Evolutionary conservation across 257 asterid species (phyloP).

Genomic region (Primulina eburnea): DNA sequence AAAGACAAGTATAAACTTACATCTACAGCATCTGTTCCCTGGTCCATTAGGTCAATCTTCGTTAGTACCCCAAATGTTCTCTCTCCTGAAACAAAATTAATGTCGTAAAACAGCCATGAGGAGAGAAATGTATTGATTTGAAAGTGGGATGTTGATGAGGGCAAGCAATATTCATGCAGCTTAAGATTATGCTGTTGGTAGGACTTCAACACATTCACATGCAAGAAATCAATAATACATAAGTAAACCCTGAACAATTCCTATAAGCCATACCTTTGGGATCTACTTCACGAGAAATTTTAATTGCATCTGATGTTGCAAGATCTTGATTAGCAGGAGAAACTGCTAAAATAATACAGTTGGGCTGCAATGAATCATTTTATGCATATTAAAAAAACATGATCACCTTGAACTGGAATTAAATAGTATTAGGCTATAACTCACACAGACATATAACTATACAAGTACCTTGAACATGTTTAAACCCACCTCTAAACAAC

Average conservation of each 20-base stretch:
- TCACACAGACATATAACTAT: no score
- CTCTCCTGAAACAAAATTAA: conserved; percentile 56
- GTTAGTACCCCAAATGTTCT: conserved; percentile 89
- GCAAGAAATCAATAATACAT: neutral
- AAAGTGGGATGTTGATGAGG: neutral
- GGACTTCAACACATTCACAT: neutral
- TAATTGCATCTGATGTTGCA: conserved; percentile 69
- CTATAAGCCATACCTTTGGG: conserved; percentile 42
- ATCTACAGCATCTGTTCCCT: conserved; percentile 97
- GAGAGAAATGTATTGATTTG: no score
- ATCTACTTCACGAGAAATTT: conserved; percentile 63
- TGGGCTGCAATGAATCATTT: conserved; percentile 49
- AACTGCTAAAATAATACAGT: conserved; percentile 57
- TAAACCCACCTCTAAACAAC: conserved; percentile 7
- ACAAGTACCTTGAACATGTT: neutral
- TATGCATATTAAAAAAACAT: conserved; percentile 14
- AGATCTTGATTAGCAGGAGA: conserved; percentile 73
- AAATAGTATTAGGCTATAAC: neutral
- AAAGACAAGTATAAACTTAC: conserved; percentile 43
- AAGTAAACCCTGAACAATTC: conserved; percentile 6
- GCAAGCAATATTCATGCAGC: neutral
- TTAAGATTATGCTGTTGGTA: conserved; percentile 3
- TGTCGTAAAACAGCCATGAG: neutral
- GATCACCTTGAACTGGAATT: conserved; percentile 8
- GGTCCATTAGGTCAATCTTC: conserved; percentile 93